Evolutionary conservation across 768 basidiomycete genomes (phyloP).

Genomic region (Collybia sp.): DNA sequence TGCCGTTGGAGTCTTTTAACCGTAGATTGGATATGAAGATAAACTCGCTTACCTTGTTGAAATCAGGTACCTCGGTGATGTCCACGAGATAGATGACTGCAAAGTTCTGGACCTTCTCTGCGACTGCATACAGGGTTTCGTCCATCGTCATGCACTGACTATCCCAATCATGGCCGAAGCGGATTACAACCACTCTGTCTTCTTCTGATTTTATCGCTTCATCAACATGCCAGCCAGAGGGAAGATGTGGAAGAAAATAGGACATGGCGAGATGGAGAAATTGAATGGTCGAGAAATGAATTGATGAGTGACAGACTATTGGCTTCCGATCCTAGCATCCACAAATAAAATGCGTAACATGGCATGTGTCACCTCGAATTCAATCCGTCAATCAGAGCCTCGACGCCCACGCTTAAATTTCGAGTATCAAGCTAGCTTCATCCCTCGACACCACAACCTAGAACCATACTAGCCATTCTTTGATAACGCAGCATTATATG

Average conservation of each 20-base stretch:
- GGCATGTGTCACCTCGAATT: no score
- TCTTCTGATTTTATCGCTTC: constrained; percentile 99
- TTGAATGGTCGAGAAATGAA: no score
- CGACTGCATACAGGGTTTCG: constrained; percentile 88
- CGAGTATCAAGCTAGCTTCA: no score
- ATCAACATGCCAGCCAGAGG: constrained; percentile 97
- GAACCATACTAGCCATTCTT: no score
- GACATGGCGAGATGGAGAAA: constrained; percentile 68
- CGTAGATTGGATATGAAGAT: neutral
- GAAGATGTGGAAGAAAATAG: constrained; percentile 84
- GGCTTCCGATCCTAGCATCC: no score
- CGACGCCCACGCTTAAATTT: no score
- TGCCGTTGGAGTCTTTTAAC: constrained; percentile 20
- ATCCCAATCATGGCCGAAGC: constrained; percentile 95
- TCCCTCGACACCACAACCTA: no score
- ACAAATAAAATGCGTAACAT: no score
- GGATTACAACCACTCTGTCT: constrained; percentile 89
- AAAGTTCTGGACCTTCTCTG: constrained; percentile 98
- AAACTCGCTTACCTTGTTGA: constrained; percentile 76
- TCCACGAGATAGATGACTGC: constrained; percentile 95
- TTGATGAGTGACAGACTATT: no score
- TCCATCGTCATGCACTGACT: constrained; percentile 98
- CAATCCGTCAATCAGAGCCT: no score
- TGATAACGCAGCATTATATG: constrained; percentile 6
- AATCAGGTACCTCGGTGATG: constrained; percentile 96